phyloP scores from a whole-genome alignment of 257 asterid species.

The Coffea canephora region DNA sequence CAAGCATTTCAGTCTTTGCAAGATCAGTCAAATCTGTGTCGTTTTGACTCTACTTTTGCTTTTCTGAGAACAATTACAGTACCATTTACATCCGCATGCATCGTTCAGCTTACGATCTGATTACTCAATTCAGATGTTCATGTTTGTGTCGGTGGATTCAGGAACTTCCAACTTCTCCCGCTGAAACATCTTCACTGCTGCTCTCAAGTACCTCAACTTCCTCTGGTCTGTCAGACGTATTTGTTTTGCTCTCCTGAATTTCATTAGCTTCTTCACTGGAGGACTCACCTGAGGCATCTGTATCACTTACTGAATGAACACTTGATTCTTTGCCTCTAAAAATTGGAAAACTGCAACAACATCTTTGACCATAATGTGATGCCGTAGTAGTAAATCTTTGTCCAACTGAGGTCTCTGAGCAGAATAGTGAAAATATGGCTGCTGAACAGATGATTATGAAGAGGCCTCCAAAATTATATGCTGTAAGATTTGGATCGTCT shows the following conservation, averaged over 20 bases:
- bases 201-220: background rate
- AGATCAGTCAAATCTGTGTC: too few species aligned
- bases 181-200: background rate
- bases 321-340: background rate
- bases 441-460: slow-evolving; percentile 47
- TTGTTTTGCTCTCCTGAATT: too few species aligned
- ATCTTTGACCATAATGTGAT: background rate
- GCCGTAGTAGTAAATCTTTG: slow-evolving; percentile 6
- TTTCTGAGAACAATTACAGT: background rate
- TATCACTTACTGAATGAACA: background rate
- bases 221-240: background rate
- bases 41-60: too few species aligned
- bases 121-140: background rate
- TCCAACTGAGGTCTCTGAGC: slow-evolving; percentile 33
- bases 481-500: slow-evolving; percentile 36
- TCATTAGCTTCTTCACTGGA: slow-evolving; percentile 9
- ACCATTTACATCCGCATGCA: background rate
- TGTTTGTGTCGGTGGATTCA: background rate
- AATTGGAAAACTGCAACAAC: slow-evolving; percentile 1
- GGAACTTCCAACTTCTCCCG: slow-evolving; percentile 12
- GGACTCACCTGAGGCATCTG: background rate
- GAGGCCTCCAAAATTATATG: slow-evolving; percentile 50
- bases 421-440: slow-evolving; percentile 35
- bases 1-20: too few species aligned
- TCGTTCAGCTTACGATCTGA: background rate